A percentile compares a stretch with the other conserved stretches of the same genome.
These are phyloP conservation scores for Macrophomina tecta DNA, from an alignment of 2,329 filamentous ascomycete species.

Conservation along the genomic window DNA sequence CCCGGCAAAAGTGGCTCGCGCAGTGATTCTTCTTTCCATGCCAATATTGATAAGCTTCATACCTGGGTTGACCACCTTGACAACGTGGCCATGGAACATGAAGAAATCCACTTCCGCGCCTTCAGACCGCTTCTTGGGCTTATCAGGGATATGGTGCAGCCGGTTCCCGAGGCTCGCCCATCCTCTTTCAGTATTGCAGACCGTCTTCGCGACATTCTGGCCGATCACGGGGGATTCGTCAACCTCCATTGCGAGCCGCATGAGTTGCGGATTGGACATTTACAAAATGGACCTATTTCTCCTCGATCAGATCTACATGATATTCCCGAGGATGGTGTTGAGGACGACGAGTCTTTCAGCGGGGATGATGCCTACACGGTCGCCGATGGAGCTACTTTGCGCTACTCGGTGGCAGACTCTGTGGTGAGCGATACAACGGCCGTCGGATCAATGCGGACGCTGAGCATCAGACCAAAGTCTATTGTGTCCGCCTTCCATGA, in stretches of 20 bases:
- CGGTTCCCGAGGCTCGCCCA: constrained; percentile 49
- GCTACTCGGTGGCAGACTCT: constrained; percentile 22
- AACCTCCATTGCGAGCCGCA: constrained; percentile 41
- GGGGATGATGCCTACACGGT: constrained; percentile 4
- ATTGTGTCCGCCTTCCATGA: constrained; percentile 15
- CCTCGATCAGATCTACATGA: constrained; percentile 11
- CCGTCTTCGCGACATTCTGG: constrained; percentile 41
- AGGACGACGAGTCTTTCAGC: constrained; percentile 1
- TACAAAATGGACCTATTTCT: constrained; percentile 1
- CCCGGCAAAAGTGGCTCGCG: constrained; percentile 61
- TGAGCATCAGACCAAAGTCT: constrained; percentile 22
- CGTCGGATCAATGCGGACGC: constrained; percentile 23
- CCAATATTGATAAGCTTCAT: constrained; percentile 71
- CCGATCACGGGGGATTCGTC: constrained; percentile 39
- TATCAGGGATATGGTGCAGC: constrained; percentile 51
- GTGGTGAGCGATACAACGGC: constrained; percentile 25
- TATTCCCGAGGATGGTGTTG: constrained; percentile 16
- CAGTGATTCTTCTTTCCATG: constrained; percentile 74
- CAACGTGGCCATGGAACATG: constrained; percentile 58
- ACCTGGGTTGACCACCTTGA: constrained; percentile 69
- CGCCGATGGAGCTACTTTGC: constrained; percentile 13
- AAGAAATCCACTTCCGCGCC: constrained; percentile 47
- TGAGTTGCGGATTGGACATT: constrained; percentile 5
- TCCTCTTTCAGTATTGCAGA: constrained; percentile 50
- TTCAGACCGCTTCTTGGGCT: constrained; percentile 50